Percentiles rank a stretch among this genome's conserved stretches.
phyloP scores from a whole-genome alignment of 2,329 filamentous ascomycete species.

The Hymenotorrendiella dingleyae region DNA sequence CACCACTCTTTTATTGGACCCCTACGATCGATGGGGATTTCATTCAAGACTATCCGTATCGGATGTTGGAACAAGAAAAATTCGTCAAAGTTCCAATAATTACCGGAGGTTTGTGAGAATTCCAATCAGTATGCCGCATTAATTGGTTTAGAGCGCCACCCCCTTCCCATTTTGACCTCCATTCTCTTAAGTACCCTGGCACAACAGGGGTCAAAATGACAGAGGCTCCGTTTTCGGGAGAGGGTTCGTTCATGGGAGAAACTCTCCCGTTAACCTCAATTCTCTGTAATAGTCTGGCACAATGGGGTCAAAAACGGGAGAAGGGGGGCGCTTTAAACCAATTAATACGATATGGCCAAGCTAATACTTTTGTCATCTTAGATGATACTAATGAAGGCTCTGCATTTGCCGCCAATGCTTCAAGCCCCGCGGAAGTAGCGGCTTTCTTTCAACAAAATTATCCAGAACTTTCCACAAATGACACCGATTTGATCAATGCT shows the following conservation, averaged over 20 bases:
- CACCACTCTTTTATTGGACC: constrained; percentile 36
- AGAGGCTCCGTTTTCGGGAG: too few relatives aligned
- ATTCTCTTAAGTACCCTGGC: too few relatives aligned
- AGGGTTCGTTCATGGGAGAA: too few relatives aligned
- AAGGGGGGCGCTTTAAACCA: too few relatives aligned
- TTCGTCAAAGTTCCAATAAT: constrained; percentile 37
- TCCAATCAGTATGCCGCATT: too few relatives aligned
- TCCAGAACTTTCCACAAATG: constrained; percentile 28
- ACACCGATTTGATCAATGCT: constrained; percentile 28
- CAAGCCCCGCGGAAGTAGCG: constrained; percentile 29
- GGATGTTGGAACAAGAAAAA: constrained; percentile 31
- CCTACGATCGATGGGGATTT: constrained; percentile 38
- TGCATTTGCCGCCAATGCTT: constrained; percentile 40
- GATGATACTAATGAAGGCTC: constrained; percentile 53
- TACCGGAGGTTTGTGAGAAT: constrained; percentile 30
- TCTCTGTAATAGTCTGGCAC: too few relatives aligned
- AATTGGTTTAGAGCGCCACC: too few relatives aligned
- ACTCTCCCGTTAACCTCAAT: too few relatives aligned
- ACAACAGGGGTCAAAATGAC: too few relatives aligned
- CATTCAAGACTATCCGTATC: constrained; percentile 34
- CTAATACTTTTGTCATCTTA: neutral
- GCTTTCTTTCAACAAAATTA: constrained; percentile 35
- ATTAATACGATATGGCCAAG: neutral
- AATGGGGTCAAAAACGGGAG: too few relatives aligned
- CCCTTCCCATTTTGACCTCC: too few relatives aligned